Conservation (phyloP, 2,329 filamentous ascomycete species). For the Sclerotinia minor region DNA sequence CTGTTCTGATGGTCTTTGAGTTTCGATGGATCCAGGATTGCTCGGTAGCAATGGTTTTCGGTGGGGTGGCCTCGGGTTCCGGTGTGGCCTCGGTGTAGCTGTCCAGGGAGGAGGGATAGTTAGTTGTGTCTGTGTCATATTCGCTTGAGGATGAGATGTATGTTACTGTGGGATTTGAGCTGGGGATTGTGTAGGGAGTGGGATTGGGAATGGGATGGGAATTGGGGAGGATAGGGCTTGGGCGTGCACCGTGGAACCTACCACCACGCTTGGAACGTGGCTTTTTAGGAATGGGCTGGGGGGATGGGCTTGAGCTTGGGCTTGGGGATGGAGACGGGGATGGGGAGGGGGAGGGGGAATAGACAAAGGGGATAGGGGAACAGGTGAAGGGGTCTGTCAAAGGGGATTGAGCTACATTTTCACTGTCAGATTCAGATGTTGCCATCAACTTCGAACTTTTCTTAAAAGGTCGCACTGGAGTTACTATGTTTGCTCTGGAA, state of each 20-base stretch:
- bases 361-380: not conserved
- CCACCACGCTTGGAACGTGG: not conserved
- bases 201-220: too few species aligned
- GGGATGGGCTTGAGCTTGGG: not conserved
- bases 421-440: constrained; percentile 14
- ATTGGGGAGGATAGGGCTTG: too few species aligned
- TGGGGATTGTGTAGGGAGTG: not conserved
- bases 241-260: constrained; percentile 7
- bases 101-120: constrained; percentile 4
- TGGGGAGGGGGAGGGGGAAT: not conserved
- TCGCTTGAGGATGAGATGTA: not conserved
- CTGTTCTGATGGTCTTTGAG: not conserved
- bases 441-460: not conserved
- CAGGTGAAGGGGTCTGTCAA: constrained; percentile 1
- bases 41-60: not conserved
- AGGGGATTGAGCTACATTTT: constrained; percentile 10
- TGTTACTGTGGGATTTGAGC: not conserved
- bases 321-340: too few species aligned
- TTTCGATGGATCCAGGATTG: constrained; percentile 16
- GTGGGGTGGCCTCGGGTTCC: not conserved
- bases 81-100: not conserved
- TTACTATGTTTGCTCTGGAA: constrained; percentile 2
- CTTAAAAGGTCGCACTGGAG: constrained; percentile 2
- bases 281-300: not conserved
- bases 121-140: not conserved